A percentile compares a stretch with the other conserved stretches of the same genome.
Evolutionary conservation across 2,329 filamentous ascomycete genomes (phyloP).

Genomic region (Verticillium alfalfae): DNA sequence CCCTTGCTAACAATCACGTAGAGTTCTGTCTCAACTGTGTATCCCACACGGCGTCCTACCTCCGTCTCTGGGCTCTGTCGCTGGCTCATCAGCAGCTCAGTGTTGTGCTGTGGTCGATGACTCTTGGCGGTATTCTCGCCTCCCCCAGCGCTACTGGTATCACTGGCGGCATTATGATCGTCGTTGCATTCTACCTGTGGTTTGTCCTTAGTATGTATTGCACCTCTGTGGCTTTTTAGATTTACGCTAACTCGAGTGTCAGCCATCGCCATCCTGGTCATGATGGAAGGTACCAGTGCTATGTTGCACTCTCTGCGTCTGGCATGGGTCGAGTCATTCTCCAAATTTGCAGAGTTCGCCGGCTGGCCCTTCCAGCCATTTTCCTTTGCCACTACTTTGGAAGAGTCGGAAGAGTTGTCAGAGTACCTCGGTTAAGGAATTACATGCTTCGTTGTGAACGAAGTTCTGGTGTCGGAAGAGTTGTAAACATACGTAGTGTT

Average conservation of each 20-base stretch:
- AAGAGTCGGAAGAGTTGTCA: conserved; percentile 67
- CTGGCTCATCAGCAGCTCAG: conserved; percentile 97
- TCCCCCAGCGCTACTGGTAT: conserved; percentile 49
- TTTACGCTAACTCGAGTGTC: conserved; percentile 1
- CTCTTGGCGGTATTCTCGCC: conserved; percentile 68
- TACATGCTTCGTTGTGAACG: background rate
- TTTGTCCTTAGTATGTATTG: conserved; percentile 64
- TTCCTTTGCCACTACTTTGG: conserved; percentile 76
- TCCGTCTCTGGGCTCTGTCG: conserved; percentile 95
- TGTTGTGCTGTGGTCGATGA: conserved; percentile 96
- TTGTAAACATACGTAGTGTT: conserved; percentile 8
- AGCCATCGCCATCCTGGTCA: conserved; percentile 63
- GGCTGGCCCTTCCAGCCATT: conserved; percentile 85
- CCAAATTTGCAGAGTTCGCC: conserved; percentile 91
- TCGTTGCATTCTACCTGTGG: conserved; percentile 82
- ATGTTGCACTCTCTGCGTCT: conserved; percentile 90
- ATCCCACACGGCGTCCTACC: conserved; percentile 96
- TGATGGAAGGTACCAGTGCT: conserved; percentile 94
- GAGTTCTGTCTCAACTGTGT: conserved; percentile 99
- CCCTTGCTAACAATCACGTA: conserved; percentile 30
- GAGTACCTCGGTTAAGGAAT: conserved; percentile 42
- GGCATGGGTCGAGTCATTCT: conserved; percentile 97
- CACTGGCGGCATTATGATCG: conserved; percentile 71
- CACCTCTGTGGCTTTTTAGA: too few species aligned
- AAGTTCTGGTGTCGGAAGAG: background rate